These are phyloP conservation scores for Tolypocladium nubicola DNA, from an alignment of 2,329 filamentous ascomycete species.

Conservation along the genomic window DNA sequence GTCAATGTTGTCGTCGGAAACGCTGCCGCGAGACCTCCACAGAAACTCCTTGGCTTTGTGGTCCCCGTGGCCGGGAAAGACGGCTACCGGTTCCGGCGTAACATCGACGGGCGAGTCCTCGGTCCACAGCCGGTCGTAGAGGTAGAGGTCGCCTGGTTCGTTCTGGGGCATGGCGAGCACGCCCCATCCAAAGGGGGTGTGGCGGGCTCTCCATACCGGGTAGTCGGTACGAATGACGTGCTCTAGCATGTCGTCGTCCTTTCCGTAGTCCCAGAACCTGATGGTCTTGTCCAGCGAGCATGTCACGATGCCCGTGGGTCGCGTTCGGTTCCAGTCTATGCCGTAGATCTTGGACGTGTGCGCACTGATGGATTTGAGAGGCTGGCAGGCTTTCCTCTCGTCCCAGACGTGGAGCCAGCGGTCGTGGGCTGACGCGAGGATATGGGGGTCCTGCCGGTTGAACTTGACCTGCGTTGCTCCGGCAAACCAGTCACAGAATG, in stretches of 20 bases:
- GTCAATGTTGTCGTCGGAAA: constrained; percentile 59
- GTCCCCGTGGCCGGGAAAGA: constrained; percentile 51
- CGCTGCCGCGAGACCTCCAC: constrained; percentile 67
- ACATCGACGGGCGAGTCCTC: constrained; percentile 32
- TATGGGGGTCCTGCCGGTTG: constrained; percentile 76
- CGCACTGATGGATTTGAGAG: constrained; percentile 74
- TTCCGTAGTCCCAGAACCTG: constrained; percentile 79
- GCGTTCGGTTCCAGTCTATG: constrained; percentile 82
- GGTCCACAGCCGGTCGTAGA: constrained; percentile 60
- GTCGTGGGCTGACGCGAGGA: constrained; percentile 86
- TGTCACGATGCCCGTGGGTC: constrained; percentile 63
- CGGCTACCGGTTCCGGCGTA: constrained; percentile 37
- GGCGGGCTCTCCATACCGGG: constrained; percentile 82
- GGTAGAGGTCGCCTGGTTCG: constrained; percentile 71
- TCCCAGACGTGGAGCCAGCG: constrained; percentile 86
- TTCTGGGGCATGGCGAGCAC: constrained; percentile 87
- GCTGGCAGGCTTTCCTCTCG: constrained; percentile 65
- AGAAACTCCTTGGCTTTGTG: constrained; percentile 82
- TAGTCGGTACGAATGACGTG: constrained; percentile 73
- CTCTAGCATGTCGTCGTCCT: constrained; percentile 54
- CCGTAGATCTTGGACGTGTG: constrained; percentile 93
- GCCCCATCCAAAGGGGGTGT: constrained; percentile 82
- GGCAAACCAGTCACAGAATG: constrained; percentile 87
- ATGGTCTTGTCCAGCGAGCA: constrained; percentile 88
- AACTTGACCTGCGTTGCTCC: constrained; percentile 94